A percentile compares a stretch with the other conserved stretches of the same genome.
Evolutionary conservation across 2,329 filamentous ascomycete genomes (phyloP).

Genomic region (Blastomyces emzantsi): DNA sequence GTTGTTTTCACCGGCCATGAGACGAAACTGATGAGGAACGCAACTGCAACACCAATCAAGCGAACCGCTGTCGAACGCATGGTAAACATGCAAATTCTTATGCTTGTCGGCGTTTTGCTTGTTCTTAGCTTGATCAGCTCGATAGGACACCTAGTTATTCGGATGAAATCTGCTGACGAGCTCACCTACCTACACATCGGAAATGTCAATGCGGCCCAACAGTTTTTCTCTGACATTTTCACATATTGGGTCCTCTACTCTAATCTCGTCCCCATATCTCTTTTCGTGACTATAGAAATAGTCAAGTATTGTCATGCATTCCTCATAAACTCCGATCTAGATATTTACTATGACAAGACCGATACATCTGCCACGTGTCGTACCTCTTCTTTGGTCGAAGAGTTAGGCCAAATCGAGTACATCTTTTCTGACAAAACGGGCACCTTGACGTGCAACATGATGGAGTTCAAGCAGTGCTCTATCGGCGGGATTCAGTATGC

Average conservation of each 20-base stretch:
- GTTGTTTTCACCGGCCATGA: constrained; percentile 98
- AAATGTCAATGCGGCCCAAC: constrained; percentile 57
- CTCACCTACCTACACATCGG: constrained; percentile 66
- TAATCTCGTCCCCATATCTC: constrained; percentile 88
- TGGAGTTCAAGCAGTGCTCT: constrained; percentile 95
- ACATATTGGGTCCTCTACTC: constrained; percentile 99
- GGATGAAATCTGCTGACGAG: constrained; percentile 52
- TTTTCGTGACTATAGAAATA: constrained; percentile 94
- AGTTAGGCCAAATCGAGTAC: constrained; percentile 95
- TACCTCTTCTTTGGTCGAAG: constrained; percentile 93
- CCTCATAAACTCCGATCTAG: constrained; percentile 91
- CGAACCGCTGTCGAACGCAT: constrained; percentile 90
- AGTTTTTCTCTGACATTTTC: constrained; percentile 89
- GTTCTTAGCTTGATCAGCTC: constrained; percentile 81
- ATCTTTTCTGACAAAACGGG: constrained; percentile 98
- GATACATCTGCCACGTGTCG: constrained; percentile 94
- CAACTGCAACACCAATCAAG: constrained; percentile 94
- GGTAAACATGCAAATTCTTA: constrained; percentile 86
- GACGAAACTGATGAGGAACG: constrained; percentile 98
- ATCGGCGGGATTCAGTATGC: constrained; percentile 93
- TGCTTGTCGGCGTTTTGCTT: constrained; percentile 77
- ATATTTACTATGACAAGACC: constrained; percentile 94
- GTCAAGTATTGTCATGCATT: constrained; percentile 99
- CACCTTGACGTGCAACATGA: constrained; percentile 94
- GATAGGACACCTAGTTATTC: constrained; percentile 76